These are phyloP conservation scores for Leucosporidium yakuticum DNA, from an alignment of 768 basidiomycete genomes.

Conservation along the genomic window DNA sequence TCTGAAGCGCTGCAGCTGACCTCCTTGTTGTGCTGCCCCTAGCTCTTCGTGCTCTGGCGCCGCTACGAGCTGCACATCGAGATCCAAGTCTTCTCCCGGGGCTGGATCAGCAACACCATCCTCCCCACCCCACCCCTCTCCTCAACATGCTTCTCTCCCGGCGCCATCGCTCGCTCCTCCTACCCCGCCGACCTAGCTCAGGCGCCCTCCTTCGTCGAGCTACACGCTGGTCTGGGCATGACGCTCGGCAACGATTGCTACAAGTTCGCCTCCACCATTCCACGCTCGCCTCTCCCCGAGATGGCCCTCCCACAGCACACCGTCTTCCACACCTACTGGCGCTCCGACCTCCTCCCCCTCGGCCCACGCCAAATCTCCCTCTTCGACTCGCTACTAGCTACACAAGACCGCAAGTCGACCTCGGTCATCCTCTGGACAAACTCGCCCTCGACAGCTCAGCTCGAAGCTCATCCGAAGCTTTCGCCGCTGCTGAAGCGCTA, in stretches of 20 bases:
- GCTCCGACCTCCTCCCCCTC: conserved; percentile 77
- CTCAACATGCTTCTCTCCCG: conserved; percentile 64
- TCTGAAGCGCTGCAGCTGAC: too few relatives aligned
- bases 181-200: conserved; percentile 61
- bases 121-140: conserved; percentile 57
- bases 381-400: conserved; percentile 89
- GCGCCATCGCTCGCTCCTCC: conserved; percentile 51
- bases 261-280: conserved; percentile 80
- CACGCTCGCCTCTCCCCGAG: conserved; percentile 38
- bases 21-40: background rate
- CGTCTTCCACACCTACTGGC: conserved; percentile 90
- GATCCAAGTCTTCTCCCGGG: conserved; percentile 65
- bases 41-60: conserved; percentile 46
- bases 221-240: conserved; percentile 75
- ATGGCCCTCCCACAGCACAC: conserved; percentile 42
- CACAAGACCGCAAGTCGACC: conserved; percentile 62
- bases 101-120: conserved; percentile 71
- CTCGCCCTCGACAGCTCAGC: conserved; percentile 58
- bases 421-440: conserved; percentile 88
- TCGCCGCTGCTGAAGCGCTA: conserved; percentile 20
- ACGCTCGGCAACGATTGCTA: conserved; percentile 82
- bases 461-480: conserved; percentile 10
- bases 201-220: conserved; percentile 59
- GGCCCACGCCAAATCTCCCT: conserved; percentile 78
- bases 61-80: conserved; percentile 72